Base-by-base conservation (phyloP, 2,329 filamentous ascomycete genomes). In the Sarocladiaceae sp. region DNA sequence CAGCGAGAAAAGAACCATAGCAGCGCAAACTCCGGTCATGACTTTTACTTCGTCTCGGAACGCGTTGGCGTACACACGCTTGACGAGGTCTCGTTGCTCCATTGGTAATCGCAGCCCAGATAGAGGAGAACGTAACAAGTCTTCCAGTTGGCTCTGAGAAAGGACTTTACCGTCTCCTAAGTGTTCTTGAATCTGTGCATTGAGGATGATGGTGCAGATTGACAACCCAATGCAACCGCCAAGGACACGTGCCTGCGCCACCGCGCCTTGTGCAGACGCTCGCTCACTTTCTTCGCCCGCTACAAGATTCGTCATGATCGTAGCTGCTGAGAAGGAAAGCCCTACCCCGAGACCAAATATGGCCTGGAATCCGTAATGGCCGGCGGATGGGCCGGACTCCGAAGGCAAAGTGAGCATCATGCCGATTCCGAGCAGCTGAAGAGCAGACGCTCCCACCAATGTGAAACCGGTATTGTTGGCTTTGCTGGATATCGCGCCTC, bases 271-370 rank as follows among this genome's bases (percentile, higher is more conserved):
- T 0, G 75, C 76, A 2, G 76, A 73, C 1, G 78, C 78, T 41
- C 77, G 63, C 44, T 78, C 71, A 46, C 64, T 64, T 6, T 62
- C 58, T 15, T 67, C 60, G 0, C 73, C 68, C 3, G 65, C 61
- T 37, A 78, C 68, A 12, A 79, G 65, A 35, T 72, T 73, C 2
- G 74, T 76, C 53, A 80, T 72, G 46, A 82, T 76, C 1, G 76
- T 79, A 6, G 72, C 72, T 2, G 72, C 69, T 0, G 73, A 74
- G 49, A 80, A 74, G 9, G 71, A 74, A 13, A 82, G 65, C 0
- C 78, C 78, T 13, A 80, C 74, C 0, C 78, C 78, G 1, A 81
- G 58, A 1, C 78, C 78, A 23, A 80, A 73, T 6, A 81, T 63
- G 18, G 70, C 66, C 45, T 80, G 70, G 50, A 70, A 80, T 2